Evolutionary conservation across 2,329 filamentous ascomycete genomes (phyloP).

Genomic region (Eurotiales sp.): DNA sequence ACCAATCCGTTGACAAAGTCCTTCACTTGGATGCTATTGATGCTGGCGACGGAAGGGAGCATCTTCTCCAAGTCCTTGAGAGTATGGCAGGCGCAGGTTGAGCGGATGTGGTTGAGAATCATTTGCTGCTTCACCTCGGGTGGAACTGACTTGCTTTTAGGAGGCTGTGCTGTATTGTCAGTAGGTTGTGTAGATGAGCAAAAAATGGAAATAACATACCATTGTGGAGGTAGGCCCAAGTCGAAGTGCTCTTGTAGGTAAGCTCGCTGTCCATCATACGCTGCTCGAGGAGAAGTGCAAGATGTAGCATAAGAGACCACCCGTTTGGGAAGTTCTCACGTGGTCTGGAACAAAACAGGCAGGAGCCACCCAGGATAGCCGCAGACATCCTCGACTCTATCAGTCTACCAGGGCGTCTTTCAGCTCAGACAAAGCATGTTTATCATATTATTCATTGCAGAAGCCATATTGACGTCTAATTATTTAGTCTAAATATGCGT

Average conservation of each 20-base stretch:
- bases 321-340: too few species aligned
- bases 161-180: conserved; percentile 27
- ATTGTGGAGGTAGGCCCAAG: not conserved
- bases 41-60: conserved; percentile 58
- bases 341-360: not conserved
- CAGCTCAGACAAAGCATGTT: too few species aligned
- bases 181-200: not conserved
- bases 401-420: too few species aligned
- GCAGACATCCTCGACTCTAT: too few species aligned
- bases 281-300: too few species aligned
- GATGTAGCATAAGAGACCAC: too few species aligned
- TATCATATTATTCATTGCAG: too few species aligned
- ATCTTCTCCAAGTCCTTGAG: conserved; percentile 66
- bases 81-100: conserved; percentile 58
- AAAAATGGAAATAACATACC: not conserved
- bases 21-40: conserved; percentile 65
- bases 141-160: conserved; percentile 49
- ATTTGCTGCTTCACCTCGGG: conserved; percentile 56
- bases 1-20: conserved; percentile 61
- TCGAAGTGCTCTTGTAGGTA: not conserved
- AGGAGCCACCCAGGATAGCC: conserved; percentile 4
- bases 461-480: too few species aligned
- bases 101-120: conserved; percentile 58
- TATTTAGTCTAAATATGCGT: too few species aligned
- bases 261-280: too few species aligned